Conservation (phyloP, 1,284 basidiomycete genomes). For the Austropuccinia psidii region DNA sequence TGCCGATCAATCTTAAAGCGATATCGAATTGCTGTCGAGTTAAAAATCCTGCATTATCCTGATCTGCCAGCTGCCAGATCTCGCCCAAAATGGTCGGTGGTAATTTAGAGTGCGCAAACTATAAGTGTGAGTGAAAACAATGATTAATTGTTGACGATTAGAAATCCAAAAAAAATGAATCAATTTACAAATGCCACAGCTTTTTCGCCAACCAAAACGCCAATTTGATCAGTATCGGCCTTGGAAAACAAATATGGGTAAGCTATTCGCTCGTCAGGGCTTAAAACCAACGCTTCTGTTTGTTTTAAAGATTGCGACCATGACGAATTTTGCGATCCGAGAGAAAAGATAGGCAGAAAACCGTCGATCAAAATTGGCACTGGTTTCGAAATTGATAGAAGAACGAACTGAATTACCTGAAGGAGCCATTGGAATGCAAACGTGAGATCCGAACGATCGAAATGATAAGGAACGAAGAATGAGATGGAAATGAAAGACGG, state of each 20-base stretch:
- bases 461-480: too few relatives aligned
- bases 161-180: slow-evolving; percentile 41
- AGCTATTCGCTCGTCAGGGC: slow-evolving; percentile 25
- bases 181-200: slow-evolving; percentile 45
- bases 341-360: too few relatives aligned
- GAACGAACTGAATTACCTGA: too few relatives aligned
- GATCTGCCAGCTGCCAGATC: slow-evolving; percentile 88
- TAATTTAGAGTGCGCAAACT: slow-evolving; percentile 34
- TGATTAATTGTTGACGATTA: slow-evolving; percentile 50
- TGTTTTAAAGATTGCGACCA: too few relatives aligned
- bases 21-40: slow-evolving; percentile 74
- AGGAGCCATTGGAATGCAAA: too few relatives aligned
- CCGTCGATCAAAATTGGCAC: too few relatives aligned
- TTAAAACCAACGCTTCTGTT: slow-evolving; percentile 19
- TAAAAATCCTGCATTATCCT: slow-evolving; percentile 83
- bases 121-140: background rate
- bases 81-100: slow-evolving; percentile 59
- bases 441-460: too few relatives aligned
- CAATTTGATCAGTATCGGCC: slow-evolving; percentile 43
- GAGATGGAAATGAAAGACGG: too few relatives aligned
- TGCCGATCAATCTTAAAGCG: slow-evolving; percentile 80
- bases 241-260: slow-evolving; percentile 31
- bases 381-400: too few relatives aligned
- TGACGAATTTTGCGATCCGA: too few relatives aligned
- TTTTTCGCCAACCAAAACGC: slow-evolving; percentile 44